These are phyloP conservation scores for Fomitiporia mediterranea DNA, from an alignment of 1,284 basidiomycete species.

Conservation along the genomic window DNA sequence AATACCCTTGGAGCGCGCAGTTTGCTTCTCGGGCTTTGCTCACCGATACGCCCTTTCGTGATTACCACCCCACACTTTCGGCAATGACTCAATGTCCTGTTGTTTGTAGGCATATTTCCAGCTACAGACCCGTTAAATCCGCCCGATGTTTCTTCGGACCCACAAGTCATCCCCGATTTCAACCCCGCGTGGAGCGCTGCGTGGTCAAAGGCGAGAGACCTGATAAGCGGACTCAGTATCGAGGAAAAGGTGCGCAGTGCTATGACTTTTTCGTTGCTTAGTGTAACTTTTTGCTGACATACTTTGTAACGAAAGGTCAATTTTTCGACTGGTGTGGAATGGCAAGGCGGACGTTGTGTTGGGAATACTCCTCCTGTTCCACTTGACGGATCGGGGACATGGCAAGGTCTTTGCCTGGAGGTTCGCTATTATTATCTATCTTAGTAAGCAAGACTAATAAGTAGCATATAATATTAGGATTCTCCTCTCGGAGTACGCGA, in stretches of 20 bases:
- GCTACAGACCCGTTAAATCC: conserved; percentile 41
- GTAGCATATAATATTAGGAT: conserved; percentile 35
- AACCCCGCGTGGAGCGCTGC: conserved; percentile 46
- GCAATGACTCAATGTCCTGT: no score
- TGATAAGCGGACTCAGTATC: conserved; percentile 19
- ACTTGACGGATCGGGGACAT: conserved; percentile 30
- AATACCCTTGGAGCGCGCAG: no score
- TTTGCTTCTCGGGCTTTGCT: no score
- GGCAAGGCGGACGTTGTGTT: conserved; percentile 56
- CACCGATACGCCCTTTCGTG: no score
- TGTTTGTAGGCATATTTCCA: conserved; percentile 33
- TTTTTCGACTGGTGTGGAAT: conserved; percentile 53
- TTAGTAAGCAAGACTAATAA: background rate
- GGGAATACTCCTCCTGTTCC: conserved; percentile 44
- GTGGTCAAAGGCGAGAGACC: conserved; percentile 39
- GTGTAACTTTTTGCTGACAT: background rate
- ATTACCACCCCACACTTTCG: background rate
- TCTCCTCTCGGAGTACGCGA: conserved; percentile 42
- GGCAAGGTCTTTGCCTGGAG: conserved; percentile 65
- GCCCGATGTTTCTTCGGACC: conserved; percentile 35
- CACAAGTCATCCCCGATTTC: conserved; percentile 43
- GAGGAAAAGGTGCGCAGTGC: conserved; percentile 32
- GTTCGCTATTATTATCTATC: conserved; percentile 26
- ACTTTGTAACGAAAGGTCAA: conserved; percentile 36
- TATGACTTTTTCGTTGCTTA: background rate